Base-by-base conservation (phyloP, 306 rosid genomes). In the Medicago arabica region DNA sequence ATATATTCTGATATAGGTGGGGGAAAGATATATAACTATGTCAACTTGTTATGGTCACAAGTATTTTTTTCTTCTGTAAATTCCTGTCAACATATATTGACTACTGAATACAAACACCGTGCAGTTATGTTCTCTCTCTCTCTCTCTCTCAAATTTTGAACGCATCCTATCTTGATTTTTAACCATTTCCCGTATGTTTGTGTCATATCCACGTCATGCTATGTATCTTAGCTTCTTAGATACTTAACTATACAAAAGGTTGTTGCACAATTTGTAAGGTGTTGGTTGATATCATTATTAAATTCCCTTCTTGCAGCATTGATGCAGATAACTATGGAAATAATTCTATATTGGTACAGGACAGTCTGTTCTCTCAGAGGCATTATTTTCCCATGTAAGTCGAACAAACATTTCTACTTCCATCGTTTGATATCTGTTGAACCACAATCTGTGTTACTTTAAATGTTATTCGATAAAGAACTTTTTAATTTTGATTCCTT, bases 301-400 rank as follows among this genome's bases (percentile, higher is more conserved):
- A 21, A 17, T 74, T 51, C 63, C 31, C 69, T 51, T 18, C 66
- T 36, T 75, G 83, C 88, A 88, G 92, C 68, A 34, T 14, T 65
- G 81, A 78, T 53, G 36, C 80, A 74, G 71, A 77, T 75, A 69
- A 69, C 25, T 39, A 49, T 15, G 75, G 53, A 76, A 69, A 53
- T 78, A 46, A 31, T 51, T 71, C 81, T 78, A 64, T 65, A 59
- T 60, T 69, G 72, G 84, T 76, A 54, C 67, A 21, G 68, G 73
- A 36, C 50, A 47, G 53, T 59, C 43, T 39, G 78, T 58, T 75
- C 46, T 69, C 78, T 75, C 78, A 50, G 57, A 75, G 44, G 80
- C 50, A 5, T 75, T 84, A 84, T 78, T 78, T 88, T 69, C 81
- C 86, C 75, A 61, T 50, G 92, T 86, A 88, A 82, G 86, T 75